phyloP scores from a whole-genome alignment of 1,139 yeast genomes.

The Hansenula sp. region DNA sequence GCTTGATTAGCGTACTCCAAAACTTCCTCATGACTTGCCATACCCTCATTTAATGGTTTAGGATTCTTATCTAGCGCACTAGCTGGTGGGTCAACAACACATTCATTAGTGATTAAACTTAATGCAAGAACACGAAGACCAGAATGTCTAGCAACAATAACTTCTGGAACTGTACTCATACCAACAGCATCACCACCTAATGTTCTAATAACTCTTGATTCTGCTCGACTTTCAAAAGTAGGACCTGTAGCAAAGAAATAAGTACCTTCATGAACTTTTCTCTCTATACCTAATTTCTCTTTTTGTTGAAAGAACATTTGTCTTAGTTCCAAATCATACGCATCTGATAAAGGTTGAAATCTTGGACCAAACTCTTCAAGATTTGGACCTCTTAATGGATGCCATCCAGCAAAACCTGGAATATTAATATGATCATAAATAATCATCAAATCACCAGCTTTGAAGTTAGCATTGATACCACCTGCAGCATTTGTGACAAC shows the following conservation, averaged over 20 bases:
- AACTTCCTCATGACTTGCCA: slow-evolving; percentile 89
- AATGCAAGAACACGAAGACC: slow-evolving; percentile 80
- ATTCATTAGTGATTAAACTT: slow-evolving; percentile 81
- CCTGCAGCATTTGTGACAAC: slow-evolving; percentile 96
- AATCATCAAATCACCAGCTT: slow-evolving; percentile 89
- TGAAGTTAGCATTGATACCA: slow-evolving; percentile 61
- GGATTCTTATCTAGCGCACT: slow-evolving; percentile 59
- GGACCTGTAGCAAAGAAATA: slow-evolving; percentile 91
- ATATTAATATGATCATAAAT: slow-evolving; percentile 83
- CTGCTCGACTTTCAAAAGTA: slow-evolving; percentile 90
- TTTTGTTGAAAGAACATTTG: slow-evolving; percentile 51
- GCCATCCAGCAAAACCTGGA: slow-evolving; percentile 86
- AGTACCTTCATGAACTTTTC: slow-evolving; percentile 80
- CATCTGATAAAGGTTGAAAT: slow-evolving; percentile 84
- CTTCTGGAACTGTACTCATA: slow-evolving; percentile 98
- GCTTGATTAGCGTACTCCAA: slow-evolving; percentile 79
- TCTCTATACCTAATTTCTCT: slow-evolving; percentile 42
- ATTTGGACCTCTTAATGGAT: slow-evolving; percentile 87
- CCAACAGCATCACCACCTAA: slow-evolving; percentile 95
- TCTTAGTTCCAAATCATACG: slow-evolving; percentile 75
- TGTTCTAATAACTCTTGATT: slow-evolving; percentile 65
- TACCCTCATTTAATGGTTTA: slow-evolving; percentile 59
- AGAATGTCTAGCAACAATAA: slow-evolving; percentile 84
- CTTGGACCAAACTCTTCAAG: slow-evolving; percentile 78
- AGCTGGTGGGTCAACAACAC: slow-evolving; percentile 72